Conservation (phyloP, 805 yeast genomes). For the Spencermartinsiella europaea region DNA sequence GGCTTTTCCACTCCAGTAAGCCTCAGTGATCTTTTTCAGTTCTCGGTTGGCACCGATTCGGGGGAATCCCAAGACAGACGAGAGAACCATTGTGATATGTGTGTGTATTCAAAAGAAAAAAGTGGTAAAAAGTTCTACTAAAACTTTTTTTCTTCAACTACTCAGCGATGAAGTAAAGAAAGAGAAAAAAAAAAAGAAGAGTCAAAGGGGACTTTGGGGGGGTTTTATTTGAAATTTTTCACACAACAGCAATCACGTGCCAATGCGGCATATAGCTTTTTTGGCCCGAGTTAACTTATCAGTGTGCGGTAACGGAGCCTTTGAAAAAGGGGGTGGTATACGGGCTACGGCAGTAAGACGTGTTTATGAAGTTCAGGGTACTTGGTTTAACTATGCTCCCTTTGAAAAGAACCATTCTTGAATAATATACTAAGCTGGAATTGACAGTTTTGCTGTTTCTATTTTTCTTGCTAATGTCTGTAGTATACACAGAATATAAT, state of each 20-base stretch:
- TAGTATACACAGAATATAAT: too few species aligned
- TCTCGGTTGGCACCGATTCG: conserved; percentile 99
- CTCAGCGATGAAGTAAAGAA: not conserved
- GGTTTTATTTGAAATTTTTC: conserved; percentile 1
- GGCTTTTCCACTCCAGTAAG: conserved; percentile 97
- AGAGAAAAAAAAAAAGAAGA: conserved; percentile 7
- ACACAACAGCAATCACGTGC: not conserved
- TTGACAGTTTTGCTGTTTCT: too few species aligned
- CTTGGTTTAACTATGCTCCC: too few species aligned
- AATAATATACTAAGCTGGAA: too few species aligned
- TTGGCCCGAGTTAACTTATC: too few species aligned
- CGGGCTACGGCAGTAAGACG: too few species aligned
- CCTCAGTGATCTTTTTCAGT: conserved; percentile 97
- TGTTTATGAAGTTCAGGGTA: too few species aligned
- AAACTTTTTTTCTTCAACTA: not conserved
- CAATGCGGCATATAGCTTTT: not conserved
- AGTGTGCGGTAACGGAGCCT: too few species aligned
- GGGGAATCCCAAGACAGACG: conserved; percentile 99
- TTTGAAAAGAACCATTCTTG: too few species aligned
- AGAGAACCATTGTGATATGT: conserved; percentile 68
- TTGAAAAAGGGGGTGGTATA: too few species aligned
- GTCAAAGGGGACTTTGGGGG: not conserved
- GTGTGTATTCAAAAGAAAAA: conserved; percentile 2
- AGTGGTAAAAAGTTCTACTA: not conserved
- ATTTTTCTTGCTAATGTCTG: too few species aligned